phyloP scores from a whole-genome alignment of 1,284 basidiomycete genomes.

The Wallemia ichthyophaga region DNA sequence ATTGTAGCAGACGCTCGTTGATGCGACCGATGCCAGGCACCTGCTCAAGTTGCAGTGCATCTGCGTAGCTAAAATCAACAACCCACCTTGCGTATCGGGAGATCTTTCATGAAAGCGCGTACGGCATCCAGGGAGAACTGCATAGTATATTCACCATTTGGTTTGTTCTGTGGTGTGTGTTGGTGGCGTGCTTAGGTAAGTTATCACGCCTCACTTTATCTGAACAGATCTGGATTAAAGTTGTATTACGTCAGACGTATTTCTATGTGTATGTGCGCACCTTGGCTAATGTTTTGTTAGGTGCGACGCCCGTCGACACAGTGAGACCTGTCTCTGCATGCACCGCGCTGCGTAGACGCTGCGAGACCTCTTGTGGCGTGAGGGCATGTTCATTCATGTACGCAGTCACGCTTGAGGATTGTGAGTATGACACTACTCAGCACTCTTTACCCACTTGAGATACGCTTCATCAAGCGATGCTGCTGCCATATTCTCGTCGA shows the following conservation, averaged over 20 bases:
- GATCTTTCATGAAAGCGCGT: slow-evolving; percentile 35
- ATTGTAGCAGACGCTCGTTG: slow-evolving; percentile 52
- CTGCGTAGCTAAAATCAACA: no score
- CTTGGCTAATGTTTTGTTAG: slow-evolving; percentile 10
- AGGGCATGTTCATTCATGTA: slow-evolving; percentile 39
- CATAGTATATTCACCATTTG: slow-evolving; percentile 62
- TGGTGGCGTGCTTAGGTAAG: background rate
- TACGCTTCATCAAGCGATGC: slow-evolving; percentile 72
- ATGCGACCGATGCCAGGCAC: slow-evolving; percentile 67
- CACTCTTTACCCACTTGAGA: slow-evolving; percentile 29
- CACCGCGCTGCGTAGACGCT: slow-evolving; percentile 39
- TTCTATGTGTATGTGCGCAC: background rate
- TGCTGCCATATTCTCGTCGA: slow-evolving; percentile 47
- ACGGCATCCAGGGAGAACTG: slow-evolving; percentile 34
- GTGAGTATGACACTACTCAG: background rate
- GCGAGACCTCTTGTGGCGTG: slow-evolving; percentile 39
- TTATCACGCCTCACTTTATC: slow-evolving; percentile 23
- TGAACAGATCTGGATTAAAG: slow-evolving; percentile 44
- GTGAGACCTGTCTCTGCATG: slow-evolving; percentile 50
- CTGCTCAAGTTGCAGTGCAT: slow-evolving; percentile 13
- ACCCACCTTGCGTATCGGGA: slow-evolving; percentile 34
- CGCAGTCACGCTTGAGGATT: slow-evolving; percentile 30
- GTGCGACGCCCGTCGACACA: slow-evolving; percentile 40
- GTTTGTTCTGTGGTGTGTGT: slow-evolving; percentile 38
- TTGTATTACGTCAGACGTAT: background rate